phyloP scores from a whole-genome alignment of 345 rosid genomes.

The Eutrema heterophyllum region DNA sequence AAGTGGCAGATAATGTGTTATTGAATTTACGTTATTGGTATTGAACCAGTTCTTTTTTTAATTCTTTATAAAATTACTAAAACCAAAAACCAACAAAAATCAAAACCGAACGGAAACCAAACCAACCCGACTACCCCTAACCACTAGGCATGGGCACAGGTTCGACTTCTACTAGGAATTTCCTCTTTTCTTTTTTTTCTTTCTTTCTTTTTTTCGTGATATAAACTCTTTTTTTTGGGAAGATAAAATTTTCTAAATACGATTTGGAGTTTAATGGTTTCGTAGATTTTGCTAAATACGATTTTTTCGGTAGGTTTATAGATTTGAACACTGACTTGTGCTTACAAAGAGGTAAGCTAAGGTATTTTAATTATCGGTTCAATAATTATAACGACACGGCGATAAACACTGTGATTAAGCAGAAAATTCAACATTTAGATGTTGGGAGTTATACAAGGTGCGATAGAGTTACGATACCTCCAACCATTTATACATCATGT shows the following conservation, averaged over 20 bases:
- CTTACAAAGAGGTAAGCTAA: conserved; percentile 6
- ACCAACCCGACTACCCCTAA: too few relatives aligned
- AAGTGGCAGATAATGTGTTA: too few relatives aligned
- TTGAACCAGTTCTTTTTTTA: too few relatives aligned
- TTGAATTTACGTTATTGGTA: too few relatives aligned
- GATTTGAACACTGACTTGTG: background rate
- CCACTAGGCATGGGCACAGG: too few relatives aligned
- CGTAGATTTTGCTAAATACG: background rate
- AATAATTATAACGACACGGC: background rate
- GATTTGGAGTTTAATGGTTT: background rate
- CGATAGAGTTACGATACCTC: background rate
- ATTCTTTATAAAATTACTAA: too few relatives aligned
- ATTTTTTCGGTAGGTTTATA: background rate
- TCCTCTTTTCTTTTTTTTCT: too few relatives aligned
- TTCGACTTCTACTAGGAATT: too few relatives aligned
- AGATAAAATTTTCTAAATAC: background rate
- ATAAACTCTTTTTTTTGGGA: too few relatives aligned
- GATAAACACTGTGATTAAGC: background rate
- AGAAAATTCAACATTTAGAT: background rate
- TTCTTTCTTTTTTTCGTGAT: too few relatives aligned
- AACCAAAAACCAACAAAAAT: too few relatives aligned
- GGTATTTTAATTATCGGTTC: background rate
- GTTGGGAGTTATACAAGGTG: background rate
- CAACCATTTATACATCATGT: conserved; percentile 18
- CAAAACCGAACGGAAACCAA: too few relatives aligned